Evolutionary conservation across 805 yeast genomes (phyloP).

Genomic region (Suhomyces canberraensis): DNA sequence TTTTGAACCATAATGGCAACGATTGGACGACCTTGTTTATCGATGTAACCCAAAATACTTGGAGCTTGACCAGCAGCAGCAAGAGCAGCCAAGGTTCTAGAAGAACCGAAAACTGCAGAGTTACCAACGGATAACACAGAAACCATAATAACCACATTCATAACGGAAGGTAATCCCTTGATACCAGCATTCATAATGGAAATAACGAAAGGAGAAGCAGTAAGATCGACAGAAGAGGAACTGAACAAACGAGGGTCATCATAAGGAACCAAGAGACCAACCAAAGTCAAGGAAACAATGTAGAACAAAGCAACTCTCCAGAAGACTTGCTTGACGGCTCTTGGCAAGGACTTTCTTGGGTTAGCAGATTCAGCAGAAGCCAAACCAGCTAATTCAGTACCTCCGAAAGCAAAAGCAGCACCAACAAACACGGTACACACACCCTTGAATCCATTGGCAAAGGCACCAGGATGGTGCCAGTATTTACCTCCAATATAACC

Average conservation of each 20-base stretch:
- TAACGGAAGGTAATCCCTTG: slow-evolving; percentile 59
- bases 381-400: slow-evolving; percentile 69
- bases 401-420: slow-evolving; percentile 74
- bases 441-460: slow-evolving; percentile 63
- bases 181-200: slow-evolving; percentile 67
- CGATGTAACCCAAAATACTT: slow-evolving; percentile 59
- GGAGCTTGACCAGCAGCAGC: slow-evolving; percentile 68
- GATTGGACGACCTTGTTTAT: slow-evolving; percentile 76
- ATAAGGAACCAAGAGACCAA: slow-evolving; percentile 70
- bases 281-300: slow-evolving; percentile 48
- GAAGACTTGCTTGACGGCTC: slow-evolving; percentile 75
- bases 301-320: slow-evolving; percentile 77
- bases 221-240: slow-evolving; percentile 47
- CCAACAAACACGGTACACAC: slow-evolving; percentile 66
- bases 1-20: slow-evolving; percentile 56
- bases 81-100: slow-evolving; percentile 64
- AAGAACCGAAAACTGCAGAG: slow-evolving; percentile 65
- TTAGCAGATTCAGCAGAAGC: slow-evolving; percentile 75
- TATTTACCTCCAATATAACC: slow-evolving; percentile 54
- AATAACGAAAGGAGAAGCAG: slow-evolving; percentile 73
- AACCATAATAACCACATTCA: slow-evolving; percentile 67
- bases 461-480: slow-evolving; percentile 68
- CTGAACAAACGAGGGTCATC: slow-evolving; percentile 47
- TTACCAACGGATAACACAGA: slow-evolving; percentile 77
- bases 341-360: slow-evolving; percentile 64